Base-by-base conservation (phyloP, 805 yeast genomes). In the Blastobotrys mokoenaii region DNA sequence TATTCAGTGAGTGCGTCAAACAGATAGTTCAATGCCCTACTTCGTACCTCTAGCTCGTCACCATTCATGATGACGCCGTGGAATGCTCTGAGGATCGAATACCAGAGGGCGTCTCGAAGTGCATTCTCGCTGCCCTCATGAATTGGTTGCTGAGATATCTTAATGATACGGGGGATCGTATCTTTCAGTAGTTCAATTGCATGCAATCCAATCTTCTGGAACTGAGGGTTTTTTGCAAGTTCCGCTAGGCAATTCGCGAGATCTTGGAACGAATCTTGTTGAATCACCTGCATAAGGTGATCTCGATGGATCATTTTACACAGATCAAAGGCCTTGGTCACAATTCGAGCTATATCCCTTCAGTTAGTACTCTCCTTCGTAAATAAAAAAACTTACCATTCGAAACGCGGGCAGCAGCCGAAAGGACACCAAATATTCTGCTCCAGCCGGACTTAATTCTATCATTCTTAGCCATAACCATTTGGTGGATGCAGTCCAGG, bases 401-500 rank as follows among this genome's bases (percentile, higher is more conserved):
- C 25, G 67, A 65, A 16, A 76, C 80, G 40, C 67, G 68, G 2
- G 95, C 90, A 3, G 94, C 87, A 43, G 73, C 79, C 3, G 81
- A 76, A 51, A 90, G 75, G 1, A 86, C 83, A 20, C 79, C 83
- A 57, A 93, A 79, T 44, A 94, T 80, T 0, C 97, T 80, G 49
- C 77, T 77, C 99, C 99, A 93, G 39, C 99, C 99, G 15, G 97
- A 88, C 59, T 79, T 82, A 51, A 93, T 84, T 47, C 77, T 74
- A 12, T 66, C 69, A 3, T 89, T 78, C 56, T 87, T 84, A 20
- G 87, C 80, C 50, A 78, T 68, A 34, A 93, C 79, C 80, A 94
- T 82, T 58, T 87, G 90, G 52, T 80, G 78, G 54, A 90, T 74
- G 65, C 96, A 89, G 54, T 89, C 96, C 47, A 93, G 70, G 7